Evolutionary conservation across 768 basidiomycete species (phyloP), one percentile per base, ranked within the genome.

Genomic region (Lactarius pseudohatsudake): DNA sequence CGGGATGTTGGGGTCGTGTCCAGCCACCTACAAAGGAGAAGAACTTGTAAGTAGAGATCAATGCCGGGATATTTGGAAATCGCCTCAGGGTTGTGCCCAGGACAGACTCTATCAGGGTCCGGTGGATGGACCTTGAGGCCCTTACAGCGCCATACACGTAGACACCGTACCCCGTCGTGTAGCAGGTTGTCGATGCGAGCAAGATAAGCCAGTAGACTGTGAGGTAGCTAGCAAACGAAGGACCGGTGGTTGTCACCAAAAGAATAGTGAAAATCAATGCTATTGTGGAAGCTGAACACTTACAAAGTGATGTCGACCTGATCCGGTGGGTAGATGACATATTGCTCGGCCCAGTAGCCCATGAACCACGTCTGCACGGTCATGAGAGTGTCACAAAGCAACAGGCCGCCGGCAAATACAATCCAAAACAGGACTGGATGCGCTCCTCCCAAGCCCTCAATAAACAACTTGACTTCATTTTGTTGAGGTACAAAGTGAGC

Each of bases 41-140:
- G 50, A 45, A 10, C 28, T 41, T n/a, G 56, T 55, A 2, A 38
- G 38, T 32, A n/a, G 4, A 13, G 38, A 2, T 5, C 1, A 8
- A n/a, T 30, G 38, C 4, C 6, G 16, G 40, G n/a, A 18, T 11
- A 38, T 20, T 6, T n/a, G 26, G 81, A 80, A 34, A 83, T 78
- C 78, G 88, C 73, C 87, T 84, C 41, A 89, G 74, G 0, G 89
- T 89, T 89, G n/a, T n/a, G n/a, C n/a, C n/a, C n/a, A n/a, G n/a
- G n/a, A n/a, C n/a, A n/a, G n/a, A n/a, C n/a, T n/a, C n/a, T n/a
- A n/a, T n/a, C n/a, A n/a, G n/a, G n/a, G n/a, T n/a, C n/a, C n/a
- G n/a, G n/a, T n/a, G n/a, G n/a, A n/a, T n/a, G n/a, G n/a, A n/a
- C n/a, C n/a, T n/a, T n/a, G n/a, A n/a, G n/a, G n/a, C n/a, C n/a